Evolutionary conservation across 176 grass and related monocot species (phyloP), one percentile per base, ranked within the genome.

Genomic region (Lolium rigidum): DNA sequence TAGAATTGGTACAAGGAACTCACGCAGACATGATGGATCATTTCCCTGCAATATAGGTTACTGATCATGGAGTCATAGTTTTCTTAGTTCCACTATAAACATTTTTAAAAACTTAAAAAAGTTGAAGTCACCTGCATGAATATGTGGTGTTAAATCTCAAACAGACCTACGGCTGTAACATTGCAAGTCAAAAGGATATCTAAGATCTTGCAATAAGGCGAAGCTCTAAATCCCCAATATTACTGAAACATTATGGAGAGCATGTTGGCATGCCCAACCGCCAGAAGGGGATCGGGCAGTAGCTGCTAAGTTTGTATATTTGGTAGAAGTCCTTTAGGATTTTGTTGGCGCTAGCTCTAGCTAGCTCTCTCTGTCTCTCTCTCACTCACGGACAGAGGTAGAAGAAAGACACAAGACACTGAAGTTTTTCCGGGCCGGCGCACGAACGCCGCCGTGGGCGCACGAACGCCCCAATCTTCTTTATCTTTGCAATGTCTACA

Each of bases 11-110:
- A 98, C 26, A 74, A 98, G 92, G 78, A 98, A 98, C 84, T 95
- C 96, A 9, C 96, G 96, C 84, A 98, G 88, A 80, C 93, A 98
- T 86, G 93, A 91, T 52, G 96, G 92, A 63, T 98, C 90, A 88
- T 98, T 94, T 90, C 93, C 96, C 96, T 98, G 58, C 67, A 85
- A 52, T 51, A 86, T 62, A 76, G 67, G 21, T 78, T 63, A 56
- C 6, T 81, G 24, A 80, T 18, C 12, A 49, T 80, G 37, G 20
- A 58, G 49, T 75, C 52, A 61, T 43, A 85, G 59, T 66, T 80
- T 65, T 80, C 28, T 86, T 22, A 43, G 66, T 87, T 79, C 9
- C 59, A 74, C 18, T 43, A 79, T 70, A 78, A 82, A 70, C 8
- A 10, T 60, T 83, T 61, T 15, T 72, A 4, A 14, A 44, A 54